phyloP scores from a whole-genome alignment of 768 basidiomycete genomes.

The Boletus rufocinnamomeus region DNA sequence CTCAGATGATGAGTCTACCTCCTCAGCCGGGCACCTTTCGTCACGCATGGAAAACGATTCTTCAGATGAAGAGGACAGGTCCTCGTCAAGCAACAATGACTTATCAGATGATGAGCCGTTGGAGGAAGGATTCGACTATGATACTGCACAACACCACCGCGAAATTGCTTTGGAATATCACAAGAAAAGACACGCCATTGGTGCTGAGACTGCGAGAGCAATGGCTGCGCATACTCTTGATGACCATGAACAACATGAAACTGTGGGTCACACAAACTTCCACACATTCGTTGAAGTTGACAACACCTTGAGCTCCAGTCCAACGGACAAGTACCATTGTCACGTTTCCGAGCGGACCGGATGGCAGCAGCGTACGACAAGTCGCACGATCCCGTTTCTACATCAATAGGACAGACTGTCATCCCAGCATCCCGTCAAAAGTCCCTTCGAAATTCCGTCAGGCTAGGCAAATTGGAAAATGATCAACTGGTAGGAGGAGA shows the following conservation, averaged over 20 bases:
- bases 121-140: constrained; percentile 57
- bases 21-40: constrained; percentile 35
- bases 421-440: constrained; percentile 46
- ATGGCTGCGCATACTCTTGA: constrained; percentile 51
- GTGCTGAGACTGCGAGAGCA: constrained; percentile 51
- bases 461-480: constrained; percentile 57
- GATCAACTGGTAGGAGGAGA: constrained; percentile 52
- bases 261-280: constrained; percentile 35
- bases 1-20: constrained; percentile 70
- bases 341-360: constrained; percentile 64
- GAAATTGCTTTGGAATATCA: constrained; percentile 76
- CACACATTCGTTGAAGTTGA: constrained; percentile 6
- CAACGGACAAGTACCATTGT: constrained; percentile 52
- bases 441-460: constrained; percentile 53
- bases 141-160: constrained; percentile 67
- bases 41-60: constrained; percentile 35
- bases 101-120: constrained; percentile 41
- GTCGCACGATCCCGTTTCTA: constrained; percentile 38
- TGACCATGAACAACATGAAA: constrained; percentile 46
- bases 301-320: constrained; percentile 29
- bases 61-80: constrained; percentile 21
- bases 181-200: constrained; percentile 57
- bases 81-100: constrained; percentile 28
- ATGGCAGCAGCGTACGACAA: constrained; percentile 51
- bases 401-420: constrained; percentile 44